Percentiles rank a stretch among this genome's conserved stretches.
phyloP scores from a whole-genome alignment of 176 grass and related monocot genomes.

The Aegilops bicornis region DNA sequence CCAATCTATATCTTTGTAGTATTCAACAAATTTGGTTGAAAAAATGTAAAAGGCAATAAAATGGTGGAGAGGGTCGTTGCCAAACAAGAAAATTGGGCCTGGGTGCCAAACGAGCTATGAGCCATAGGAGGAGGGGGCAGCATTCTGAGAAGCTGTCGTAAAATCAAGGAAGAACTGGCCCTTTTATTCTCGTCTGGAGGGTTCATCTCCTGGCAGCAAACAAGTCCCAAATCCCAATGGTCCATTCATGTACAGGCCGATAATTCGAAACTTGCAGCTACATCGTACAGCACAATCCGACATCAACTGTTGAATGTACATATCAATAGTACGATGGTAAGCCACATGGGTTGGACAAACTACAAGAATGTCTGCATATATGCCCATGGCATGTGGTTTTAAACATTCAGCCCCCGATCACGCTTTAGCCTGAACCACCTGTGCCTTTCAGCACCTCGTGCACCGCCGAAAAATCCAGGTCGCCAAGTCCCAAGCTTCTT shows the following conservation, averaged over 20 bases:
- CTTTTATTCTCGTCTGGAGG: too few relatives aligned
- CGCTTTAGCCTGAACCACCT: conserved; percentile 48
- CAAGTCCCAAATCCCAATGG: neutral
- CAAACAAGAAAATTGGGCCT: too few relatives aligned
- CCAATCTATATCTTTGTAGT: too few relatives aligned
- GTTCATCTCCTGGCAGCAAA: too few relatives aligned
- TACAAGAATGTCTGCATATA: neutral
- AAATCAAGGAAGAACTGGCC: too few relatives aligned
- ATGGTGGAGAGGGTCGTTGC: too few relatives aligned
- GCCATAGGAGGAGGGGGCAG: too few relatives aligned
- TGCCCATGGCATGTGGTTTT: neutral
- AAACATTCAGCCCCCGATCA: conserved; percentile 16
- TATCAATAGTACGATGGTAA: neutral
- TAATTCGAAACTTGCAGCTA: neutral
- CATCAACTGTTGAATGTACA: conserved; percentile 12
- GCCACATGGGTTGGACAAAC: neutral
- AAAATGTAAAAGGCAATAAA: too few relatives aligned
- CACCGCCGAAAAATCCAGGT: conserved; percentile 85
- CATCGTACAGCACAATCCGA: neutral
- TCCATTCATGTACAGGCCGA: neutral
- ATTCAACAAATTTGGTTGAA: too few relatives aligned
- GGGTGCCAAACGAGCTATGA: too few relatives aligned
- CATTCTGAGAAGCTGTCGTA: too few relatives aligned
- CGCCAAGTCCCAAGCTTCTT: conserved; percentile 65
- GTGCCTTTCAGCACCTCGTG: conserved; percentile 63